Base-by-base conservation (phyloP, 2,329 filamentous ascomycete genomes). In the Delphinella strobiligena region DNA sequence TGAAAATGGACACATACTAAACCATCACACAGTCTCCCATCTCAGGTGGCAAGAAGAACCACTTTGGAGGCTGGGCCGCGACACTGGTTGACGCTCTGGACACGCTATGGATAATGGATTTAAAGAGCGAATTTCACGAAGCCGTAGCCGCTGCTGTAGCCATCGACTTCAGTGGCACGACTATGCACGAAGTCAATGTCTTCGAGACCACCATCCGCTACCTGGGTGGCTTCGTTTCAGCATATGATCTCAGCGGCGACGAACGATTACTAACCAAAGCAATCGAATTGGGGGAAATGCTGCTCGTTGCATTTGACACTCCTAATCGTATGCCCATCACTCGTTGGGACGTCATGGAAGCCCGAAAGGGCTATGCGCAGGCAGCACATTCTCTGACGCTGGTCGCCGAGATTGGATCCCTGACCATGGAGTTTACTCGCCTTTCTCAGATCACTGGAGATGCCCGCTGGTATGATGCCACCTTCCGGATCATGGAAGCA, bases 61-160 rank as follows among this genome's bases (percentile, higher is more conserved):
- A 85, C 0, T 95, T 95, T 57, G 89, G 85, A 54, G 84, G 82
- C 35, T 93, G 87, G 87, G 82, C 82, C n/a, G 86, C 86, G 15
- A 91, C 86, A 0, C 58, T 93, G 45, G 82, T 94, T 10, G 86
- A 94, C 63, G 67, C 75, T 1, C 63, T 88, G 36, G 80, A 84
- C 53, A 76, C 75, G n/a, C 62, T 85, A 11, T 83, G 79, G 78
- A 79, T 84, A 47, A 77, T 84, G 72, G 79, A 71, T 3, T 49
- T 83, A 52, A 69, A 68, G 45, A 9, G 10, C 5, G 66, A 70
- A 32, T 70, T 68, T 38, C 51, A 60, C 12, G 59, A 61, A 17
- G 66, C 66, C 1, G 61, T 67, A 12, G 49, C 55, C n/a, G 62
- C 63, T 9, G 53, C 64, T 0, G 54, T 61, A 31, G 50, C 49